Base-by-base conservation (phyloP, 2,329 filamentous ascomycete genomes). In the Neophaeococcomyces aloes region DNA sequence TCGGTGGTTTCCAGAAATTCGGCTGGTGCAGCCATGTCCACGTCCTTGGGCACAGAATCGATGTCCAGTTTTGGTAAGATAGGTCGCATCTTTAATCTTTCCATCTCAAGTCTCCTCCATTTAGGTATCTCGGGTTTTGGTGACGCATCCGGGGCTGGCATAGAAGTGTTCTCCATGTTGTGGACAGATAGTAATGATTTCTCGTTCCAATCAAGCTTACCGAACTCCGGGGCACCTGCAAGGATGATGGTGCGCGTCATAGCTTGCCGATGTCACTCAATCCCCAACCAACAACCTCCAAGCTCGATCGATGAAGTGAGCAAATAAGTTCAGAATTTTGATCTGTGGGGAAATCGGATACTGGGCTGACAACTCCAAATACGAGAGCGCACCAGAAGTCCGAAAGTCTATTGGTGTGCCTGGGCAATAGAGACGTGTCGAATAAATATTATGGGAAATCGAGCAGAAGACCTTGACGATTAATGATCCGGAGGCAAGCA, bases 241-340 rank as follows among this genome's bases (percentile, higher is more conserved):
- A 55, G 50, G 42, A 54, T 48, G 38, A 55, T 55, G 37, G 51
- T 54, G 21, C 50, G 50, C 35, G 52, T 50, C 53, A 55, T 55
- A 38, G 40, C 27, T 39, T 21, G 23, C 15, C 15, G 23, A 32
- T 29, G 18, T 25, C 25, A 15, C 21, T 11, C 3, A 23, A 39
- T 6, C 8, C 15, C 30, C 30, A 33, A n/a, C 13, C 15, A 18
- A 33, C 30, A 7, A 33, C n/a, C n/a, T n/a, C n/a, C n/a, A n/a
- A 18, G 13, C 15, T 13, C 13, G 30, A 7, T 5, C 30, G 13
- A n/a, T 13, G n/a, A 33, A 33, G 13, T 5, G n/a, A 13, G 13
- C 5, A 33, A 33, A 33, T 6, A n/a, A n/a, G 15, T 18, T 14
- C 13, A 27, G 23, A 27, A 27, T 6, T 10, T 27, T 10, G 23